These are phyloP conservation scores for Chrysosporium queenslandicum DNA, from an alignment of 2,329 filamentous ascomycete species.

Conservation along the genomic window DNA sequence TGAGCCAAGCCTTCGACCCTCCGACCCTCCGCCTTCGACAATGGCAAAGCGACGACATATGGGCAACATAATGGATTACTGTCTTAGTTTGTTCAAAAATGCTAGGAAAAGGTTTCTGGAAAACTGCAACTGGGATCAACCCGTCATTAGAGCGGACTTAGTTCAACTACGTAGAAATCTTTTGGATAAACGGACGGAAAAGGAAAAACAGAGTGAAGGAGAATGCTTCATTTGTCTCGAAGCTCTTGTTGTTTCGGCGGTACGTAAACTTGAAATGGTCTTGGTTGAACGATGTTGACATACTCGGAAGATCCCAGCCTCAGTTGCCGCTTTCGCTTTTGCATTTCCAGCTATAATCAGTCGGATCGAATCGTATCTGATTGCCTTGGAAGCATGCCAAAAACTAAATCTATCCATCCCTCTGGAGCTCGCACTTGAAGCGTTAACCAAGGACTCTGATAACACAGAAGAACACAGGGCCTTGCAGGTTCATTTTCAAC, in stretches of 20 bases:
- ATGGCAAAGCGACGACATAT: slow-evolving; percentile 35
- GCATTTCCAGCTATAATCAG: slow-evolving; percentile 76
- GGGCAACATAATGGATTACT: slow-evolving; percentile 71
- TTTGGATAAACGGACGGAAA: slow-evolving; percentile 55
- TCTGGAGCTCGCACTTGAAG: slow-evolving; percentile 67
- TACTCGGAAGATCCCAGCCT: slow-evolving; percentile 50
- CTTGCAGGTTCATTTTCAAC: slow-evolving; percentile 62
- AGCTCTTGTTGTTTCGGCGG: slow-evolving; percentile 63
- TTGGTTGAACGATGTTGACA: background rate
- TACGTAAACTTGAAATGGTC: slow-evolving; percentile 42
- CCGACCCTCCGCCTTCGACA: slow-evolving; percentile 28
- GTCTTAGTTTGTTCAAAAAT: slow-evolving; percentile 62
- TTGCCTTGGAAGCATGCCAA: slow-evolving; percentile 64
- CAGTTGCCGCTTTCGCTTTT: slow-evolving; percentile 62
- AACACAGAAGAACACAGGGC: slow-evolving; percentile 63
- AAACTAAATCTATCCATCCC: slow-evolving; percentile 55
- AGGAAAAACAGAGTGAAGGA: slow-evolving; percentile 38
- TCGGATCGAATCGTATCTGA: slow-evolving; percentile 69
- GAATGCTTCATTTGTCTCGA: slow-evolving; percentile 65
- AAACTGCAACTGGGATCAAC: slow-evolving; percentile 57
- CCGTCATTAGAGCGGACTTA: slow-evolving; percentile 66
- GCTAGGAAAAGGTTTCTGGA: slow-evolving; percentile 40
- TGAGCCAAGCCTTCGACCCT: slow-evolving; percentile 26
- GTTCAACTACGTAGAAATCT: slow-evolving; percentile 73
- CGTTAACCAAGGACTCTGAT: slow-evolving; percentile 85